Conservation (phyloP, 352 stramenopile species). For the Phytophthora hibernalis region DNA sequence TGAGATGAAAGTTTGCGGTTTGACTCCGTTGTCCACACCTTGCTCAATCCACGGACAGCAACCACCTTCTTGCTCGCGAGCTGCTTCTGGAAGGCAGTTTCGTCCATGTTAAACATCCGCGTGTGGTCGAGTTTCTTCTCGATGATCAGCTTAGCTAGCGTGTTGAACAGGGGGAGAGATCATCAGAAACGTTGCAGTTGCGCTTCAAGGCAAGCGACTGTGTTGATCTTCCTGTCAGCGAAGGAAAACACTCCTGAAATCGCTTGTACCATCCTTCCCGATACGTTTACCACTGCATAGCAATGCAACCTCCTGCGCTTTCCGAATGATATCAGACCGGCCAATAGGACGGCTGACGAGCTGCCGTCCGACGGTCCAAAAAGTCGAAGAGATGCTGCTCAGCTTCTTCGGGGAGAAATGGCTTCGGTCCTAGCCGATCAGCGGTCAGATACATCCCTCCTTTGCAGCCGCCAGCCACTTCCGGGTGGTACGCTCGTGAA, state of each 20-base stretch:
- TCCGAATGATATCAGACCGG: conserved; percentile 16
- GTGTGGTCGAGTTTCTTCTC: conserved; percentile 5
- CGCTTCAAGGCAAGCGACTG: conserved; percentile 19
- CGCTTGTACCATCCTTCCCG: conserved; percentile 29
- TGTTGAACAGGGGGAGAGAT: conserved; percentile 21
- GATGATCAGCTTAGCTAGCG: conserved; percentile 16
- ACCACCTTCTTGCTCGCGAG: conserved; percentile 22
- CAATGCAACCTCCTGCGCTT: conserved; percentile 12
- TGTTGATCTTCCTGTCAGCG: conserved; percentile 10
- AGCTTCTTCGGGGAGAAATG: conserved; percentile 4
- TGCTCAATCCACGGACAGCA: conserved; percentile 26
- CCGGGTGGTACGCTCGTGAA: background rate
- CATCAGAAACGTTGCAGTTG: conserved; percentile 13
- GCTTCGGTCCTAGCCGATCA: background rate
- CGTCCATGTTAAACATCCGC: conserved; percentile 40
- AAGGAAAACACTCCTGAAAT: conserved; percentile 18
- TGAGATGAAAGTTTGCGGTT: conserved; percentile 37
- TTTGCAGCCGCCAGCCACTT: conserved; percentile 5
- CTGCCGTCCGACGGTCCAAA: conserved; percentile 28
- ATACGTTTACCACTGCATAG: conserved; percentile 4
- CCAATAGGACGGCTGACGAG: conserved; percentile 16
- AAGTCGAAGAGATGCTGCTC: conserved; percentile 26
- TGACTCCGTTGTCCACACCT: conserved; percentile 27
- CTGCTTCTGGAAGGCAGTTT: conserved; percentile 28
- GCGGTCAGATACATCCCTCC: background rate